These are phyloP conservation scores for Yamadazyma atmosphaerica DNA, from an alignment of 1,139 yeast species.

Conservation along the genomic window DNA sequence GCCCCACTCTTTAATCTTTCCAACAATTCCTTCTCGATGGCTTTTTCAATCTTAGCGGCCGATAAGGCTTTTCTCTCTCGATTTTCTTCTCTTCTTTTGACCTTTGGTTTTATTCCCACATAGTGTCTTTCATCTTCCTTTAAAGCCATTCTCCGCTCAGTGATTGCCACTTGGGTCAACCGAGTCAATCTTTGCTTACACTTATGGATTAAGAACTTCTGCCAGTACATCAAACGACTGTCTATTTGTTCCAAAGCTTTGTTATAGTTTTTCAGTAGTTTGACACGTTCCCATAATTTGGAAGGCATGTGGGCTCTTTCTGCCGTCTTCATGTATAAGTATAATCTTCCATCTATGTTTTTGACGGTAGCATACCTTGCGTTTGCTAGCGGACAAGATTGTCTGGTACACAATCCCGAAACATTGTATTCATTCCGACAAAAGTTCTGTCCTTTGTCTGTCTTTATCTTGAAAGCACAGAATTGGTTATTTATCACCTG, in stretches of 20 bases:
- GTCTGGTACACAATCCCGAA: conserved; percentile 87
- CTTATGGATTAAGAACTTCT: conserved; percentile 83
- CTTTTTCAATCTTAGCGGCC: conserved; percentile 95
- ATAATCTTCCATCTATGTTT: conserved; percentile 81
- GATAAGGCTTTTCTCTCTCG: conserved; percentile 95
- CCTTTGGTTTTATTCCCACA: conserved; percentile 91
- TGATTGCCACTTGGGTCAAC: conserved; percentile 90
- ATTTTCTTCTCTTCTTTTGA: conserved; percentile 88
- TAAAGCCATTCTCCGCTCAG: conserved; percentile 92
- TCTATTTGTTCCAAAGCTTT: conserved; percentile 88
- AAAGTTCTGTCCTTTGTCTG: conserved; percentile 77
- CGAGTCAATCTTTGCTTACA: conserved; percentile 95
- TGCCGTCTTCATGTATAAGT: conserved; percentile 93
- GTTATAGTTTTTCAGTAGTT: conserved; percentile 81
- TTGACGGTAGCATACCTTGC: conserved; percentile 95
- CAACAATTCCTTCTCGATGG: conserved; percentile 90
- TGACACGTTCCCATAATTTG: conserved; percentile 91
- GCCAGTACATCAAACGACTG: conserved; percentile 87
- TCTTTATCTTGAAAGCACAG: conserved; percentile 83
- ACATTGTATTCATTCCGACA: conserved; percentile 90
- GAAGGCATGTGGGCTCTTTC: conserved; percentile 96
- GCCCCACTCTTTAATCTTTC: conserved; percentile 97
- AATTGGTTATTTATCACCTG: conserved; percentile 87
- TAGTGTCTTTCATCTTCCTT: conserved; percentile 90
- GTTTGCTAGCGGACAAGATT: conserved; percentile 94